Percentiles rank a stretch among this genome's conserved stretches.
Conservation (phyloP, 1,284 basidiomycete genomes). For the Gymnopus androsaceus region DNA sequence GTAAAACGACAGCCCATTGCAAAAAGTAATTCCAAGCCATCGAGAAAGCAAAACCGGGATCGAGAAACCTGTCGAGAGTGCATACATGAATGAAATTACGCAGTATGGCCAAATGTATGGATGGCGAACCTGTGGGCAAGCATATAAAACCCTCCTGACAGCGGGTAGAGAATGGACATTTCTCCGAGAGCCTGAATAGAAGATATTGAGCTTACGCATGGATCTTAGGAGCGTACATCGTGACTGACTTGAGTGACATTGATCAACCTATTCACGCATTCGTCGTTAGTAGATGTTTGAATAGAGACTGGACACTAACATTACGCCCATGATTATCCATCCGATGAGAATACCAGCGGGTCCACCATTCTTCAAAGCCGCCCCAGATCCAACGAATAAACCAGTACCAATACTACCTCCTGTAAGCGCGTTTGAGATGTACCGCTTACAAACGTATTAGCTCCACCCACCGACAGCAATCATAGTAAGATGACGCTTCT, state of each 20-base stretch:
- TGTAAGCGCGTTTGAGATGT: conserved; percentile 15
- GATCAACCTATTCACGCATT: too few species aligned
- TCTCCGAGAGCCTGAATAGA: conserved; percentile 45
- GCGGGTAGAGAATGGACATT: conserved; percentile 56
- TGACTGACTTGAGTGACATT: conserved; percentile 43
- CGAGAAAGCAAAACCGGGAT: conserved; percentile 55
- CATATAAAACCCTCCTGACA: conserved; percentile 54
- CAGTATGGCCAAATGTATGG: too few species aligned
- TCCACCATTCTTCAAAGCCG: conserved; percentile 39
- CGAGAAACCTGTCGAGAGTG: conserved; percentile 51
- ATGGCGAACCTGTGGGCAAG: too few species aligned
- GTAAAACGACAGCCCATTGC: conserved; percentile 45
- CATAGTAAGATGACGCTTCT: conserved; percentile 46
- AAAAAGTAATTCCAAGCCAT: conserved; percentile 55
- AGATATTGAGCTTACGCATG: not conserved
- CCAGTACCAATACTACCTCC: conserved; percentile 56
- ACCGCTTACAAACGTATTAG: not conserved
- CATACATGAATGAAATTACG: too few species aligned
- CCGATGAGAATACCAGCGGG: conserved; percentile 45
- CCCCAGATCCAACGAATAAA: conserved; percentile 55
- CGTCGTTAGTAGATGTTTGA: too few species aligned
- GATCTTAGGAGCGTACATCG: not conserved
- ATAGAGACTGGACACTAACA: too few species aligned
- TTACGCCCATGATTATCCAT: conserved; percentile 45
- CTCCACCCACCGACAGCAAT: conserved; percentile 43